A percentile compares a stretch with the other conserved stretches of the same genome.
phyloP scores from a whole-genome alignment of 1,284 basidiomycete species.

The Porodaedalea pini region DNA sequence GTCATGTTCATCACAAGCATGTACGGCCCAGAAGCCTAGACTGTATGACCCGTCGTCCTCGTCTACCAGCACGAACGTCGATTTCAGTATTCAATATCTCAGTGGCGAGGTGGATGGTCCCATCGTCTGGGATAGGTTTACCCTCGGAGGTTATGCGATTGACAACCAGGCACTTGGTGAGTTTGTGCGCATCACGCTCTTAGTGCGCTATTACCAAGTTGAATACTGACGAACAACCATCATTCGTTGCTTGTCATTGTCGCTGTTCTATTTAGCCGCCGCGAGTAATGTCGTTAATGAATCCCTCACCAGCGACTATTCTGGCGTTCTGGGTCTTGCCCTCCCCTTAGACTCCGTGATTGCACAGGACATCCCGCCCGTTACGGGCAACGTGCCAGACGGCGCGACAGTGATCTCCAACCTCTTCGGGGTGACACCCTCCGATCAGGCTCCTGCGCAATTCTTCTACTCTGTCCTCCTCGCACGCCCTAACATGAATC shows the following conservation, averaged over 20 bases:
- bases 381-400: constrained; percentile 46
- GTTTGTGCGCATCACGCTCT: neutral
- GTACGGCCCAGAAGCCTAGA: constrained; percentile 39
- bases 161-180: constrained; percentile 59
- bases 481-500: constrained; percentile 56
- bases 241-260: neutral
- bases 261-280: constrained; percentile 42
- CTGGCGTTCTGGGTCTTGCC: constrained; percentile 69
- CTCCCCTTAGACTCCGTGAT: constrained; percentile 65
- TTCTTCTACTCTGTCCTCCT: constrained; percentile 68
- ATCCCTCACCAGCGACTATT: constrained; percentile 49
- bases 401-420: constrained; percentile 63
- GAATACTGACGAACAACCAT: constrained; percentile 6
- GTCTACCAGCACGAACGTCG: constrained; percentile 37
- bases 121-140: constrained; percentile 62
- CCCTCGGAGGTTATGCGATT: constrained; percentile 56
- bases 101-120: constrained; percentile 54
- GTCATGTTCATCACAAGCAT: constrained; percentile 47
- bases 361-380: constrained; percentile 43
- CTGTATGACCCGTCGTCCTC: constrained; percentile 49
- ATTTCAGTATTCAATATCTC: constrained; percentile 55
- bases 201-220: neutral
- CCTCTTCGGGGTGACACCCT: constrained; percentile 59
- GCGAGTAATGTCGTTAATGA: constrained; percentile 50
- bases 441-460: constrained; percentile 43